These are phyloP conservation scores for Strombidium stylifer DNA, from an alignment of 73 alveolate genomes.

Conservation along the genomic window DNA sequence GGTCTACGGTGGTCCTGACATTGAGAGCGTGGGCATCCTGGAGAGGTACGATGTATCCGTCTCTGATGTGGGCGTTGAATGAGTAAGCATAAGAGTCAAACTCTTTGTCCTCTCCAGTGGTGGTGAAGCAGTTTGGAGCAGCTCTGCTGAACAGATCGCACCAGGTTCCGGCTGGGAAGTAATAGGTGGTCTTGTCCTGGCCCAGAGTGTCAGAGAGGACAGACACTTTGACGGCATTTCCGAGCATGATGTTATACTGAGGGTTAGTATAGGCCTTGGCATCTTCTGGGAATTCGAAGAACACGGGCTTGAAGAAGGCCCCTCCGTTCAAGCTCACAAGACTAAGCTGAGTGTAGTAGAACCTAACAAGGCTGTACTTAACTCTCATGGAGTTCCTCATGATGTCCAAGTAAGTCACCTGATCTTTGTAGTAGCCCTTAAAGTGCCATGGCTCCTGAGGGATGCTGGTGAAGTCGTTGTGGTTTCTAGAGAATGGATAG, in stretches of 20 bases:
- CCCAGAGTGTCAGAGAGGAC: not conserved
- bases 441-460: constrained; percentile 86
- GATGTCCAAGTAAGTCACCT: constrained; percentile 5
- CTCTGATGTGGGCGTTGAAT: constrained; percentile 30
- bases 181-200: constrained; percentile 7
- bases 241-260: constrained; percentile 54
- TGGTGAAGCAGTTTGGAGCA: not conserved
- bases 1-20: constrained; percentile 7
- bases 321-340: constrained; percentile 32
- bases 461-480: constrained; percentile 70
- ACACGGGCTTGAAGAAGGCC: constrained; percentile 53
- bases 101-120: not conserved
- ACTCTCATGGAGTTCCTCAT: constrained; percentile 52
- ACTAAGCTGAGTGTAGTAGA: constrained; percentile 75
- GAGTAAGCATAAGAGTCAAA: not conserved
- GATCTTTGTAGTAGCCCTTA: not conserved
- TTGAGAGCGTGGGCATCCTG: not conserved
- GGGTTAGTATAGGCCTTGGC: constrained; percentile 8
- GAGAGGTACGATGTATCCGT: constrained; percentile 43
- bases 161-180: constrained; percentile 52
- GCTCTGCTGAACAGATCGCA: constrained; percentile 7
- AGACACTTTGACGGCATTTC: constrained; percentile 38
- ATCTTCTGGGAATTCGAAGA: constrained; percentile 65
- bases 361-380: constrained; percentile 82
- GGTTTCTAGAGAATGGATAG: constrained; percentile 98